A percentile compares a stretch with the other conserved stretches of the same genome.
Conservation (phyloP, 306 rosid genomes). For the Cicer yamashitae region DNA sequence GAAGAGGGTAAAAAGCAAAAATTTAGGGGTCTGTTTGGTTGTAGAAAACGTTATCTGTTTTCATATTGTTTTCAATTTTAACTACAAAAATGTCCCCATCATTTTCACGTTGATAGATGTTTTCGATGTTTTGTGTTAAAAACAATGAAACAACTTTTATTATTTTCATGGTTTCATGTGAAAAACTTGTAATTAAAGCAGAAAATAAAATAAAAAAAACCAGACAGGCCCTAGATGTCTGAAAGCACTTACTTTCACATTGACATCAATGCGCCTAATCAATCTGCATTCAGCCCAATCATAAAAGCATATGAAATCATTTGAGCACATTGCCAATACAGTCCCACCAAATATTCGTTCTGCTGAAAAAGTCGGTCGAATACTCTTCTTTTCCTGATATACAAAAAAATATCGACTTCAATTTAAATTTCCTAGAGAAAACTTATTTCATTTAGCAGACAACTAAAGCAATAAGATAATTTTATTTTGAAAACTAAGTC, state of each 20-base stretch:
- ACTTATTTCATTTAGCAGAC: constrained; percentile 26
- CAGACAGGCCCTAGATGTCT: constrained; percentile 8
- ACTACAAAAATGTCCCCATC: neutral
- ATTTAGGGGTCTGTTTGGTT: too few relatives aligned
- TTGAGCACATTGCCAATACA: too few relatives aligned
- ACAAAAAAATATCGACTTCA: constrained; percentile 22
- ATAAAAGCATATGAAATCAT: too few relatives aligned
- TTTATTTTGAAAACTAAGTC: constrained; percentile 34
- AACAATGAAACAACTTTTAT: neutral
- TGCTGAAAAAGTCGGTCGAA: constrained; percentile 94
- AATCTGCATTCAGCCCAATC: constrained; percentile 98
- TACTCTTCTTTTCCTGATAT: constrained; percentile 89
- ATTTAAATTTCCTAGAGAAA: constrained; percentile 20
- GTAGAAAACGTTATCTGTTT: too few relatives aligned
- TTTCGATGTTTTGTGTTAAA: neutral
- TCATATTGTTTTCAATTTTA: neutral
- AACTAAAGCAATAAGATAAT: constrained; percentile 22
- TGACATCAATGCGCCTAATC: constrained; percentile 95
- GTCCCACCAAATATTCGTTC: constrained; percentile 93
- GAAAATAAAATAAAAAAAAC: neutral
- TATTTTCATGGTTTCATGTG: neutral
- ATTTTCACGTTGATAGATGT: neutral
- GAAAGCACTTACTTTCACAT: constrained; percentile 77
- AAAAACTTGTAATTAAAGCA: neutral
- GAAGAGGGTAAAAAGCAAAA: too few relatives aligned